These are phyloP conservation scores for Aureobasidium leucospermi DNA, from an alignment of 2,329 filamentous ascomycete species.

Conservation along the genomic window DNA sequence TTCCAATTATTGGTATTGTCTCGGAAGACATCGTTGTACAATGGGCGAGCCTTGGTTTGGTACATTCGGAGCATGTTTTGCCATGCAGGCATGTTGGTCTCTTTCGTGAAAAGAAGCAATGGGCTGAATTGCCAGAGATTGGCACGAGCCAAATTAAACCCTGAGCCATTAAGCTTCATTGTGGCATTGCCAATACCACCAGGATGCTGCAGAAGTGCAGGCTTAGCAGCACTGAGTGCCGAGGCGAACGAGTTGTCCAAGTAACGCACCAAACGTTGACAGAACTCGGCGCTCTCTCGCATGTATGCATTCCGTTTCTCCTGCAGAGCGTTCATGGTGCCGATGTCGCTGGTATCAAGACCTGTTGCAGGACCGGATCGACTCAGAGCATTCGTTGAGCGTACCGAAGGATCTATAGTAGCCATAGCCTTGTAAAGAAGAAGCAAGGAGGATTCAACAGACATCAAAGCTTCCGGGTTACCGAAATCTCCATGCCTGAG, in stretches of 20 bases:
- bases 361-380: conserved; percentile 54
- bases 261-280: conserved; percentile 72
- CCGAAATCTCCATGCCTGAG: conserved; percentile 68
- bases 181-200: conserved; percentile 33
- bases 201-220: conserved; percentile 25
- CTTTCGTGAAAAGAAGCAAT: conserved; percentile 78
- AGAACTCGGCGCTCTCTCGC: conserved; percentile 66
- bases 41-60: conserved; percentile 63
- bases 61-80: conserved; percentile 71
- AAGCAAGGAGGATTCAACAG: conserved; percentile 70
- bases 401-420: conserved; percentile 80
- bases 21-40: conserved; percentile 78
- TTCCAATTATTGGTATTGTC: conserved; percentile 71
- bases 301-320: conserved; percentile 91
- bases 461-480: conserved; percentile 60
- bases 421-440: conserved; percentile 86
- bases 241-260: conserved; percentile 75
- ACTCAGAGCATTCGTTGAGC: conserved; percentile 42
- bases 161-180: conserved; percentile 57
- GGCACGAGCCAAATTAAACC: conserved; percentile 65
- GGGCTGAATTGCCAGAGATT: conserved; percentile 83
- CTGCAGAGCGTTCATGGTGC: conserved; percentile 86
- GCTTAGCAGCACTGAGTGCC: conserved; percentile 52
- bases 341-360: conserved; percentile 58
- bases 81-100: conserved; percentile 78